Conservation (phyloP, 2,329 filamentous ascomycete genomes). For the Fonsecaea pedrosoi region DNA sequence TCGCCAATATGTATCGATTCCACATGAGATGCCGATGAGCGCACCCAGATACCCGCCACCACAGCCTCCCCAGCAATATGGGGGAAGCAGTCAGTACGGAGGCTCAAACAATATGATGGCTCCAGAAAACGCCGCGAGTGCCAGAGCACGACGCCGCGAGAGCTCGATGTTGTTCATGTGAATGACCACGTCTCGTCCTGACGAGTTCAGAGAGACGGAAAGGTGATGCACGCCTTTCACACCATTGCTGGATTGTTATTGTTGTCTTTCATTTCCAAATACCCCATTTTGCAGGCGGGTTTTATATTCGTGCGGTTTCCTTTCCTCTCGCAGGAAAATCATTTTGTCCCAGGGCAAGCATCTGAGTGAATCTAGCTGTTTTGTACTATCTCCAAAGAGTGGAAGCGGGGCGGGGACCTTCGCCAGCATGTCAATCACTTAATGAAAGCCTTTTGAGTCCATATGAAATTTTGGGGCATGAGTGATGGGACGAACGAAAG, state of each 20-base stretch:
- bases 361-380: conserved; percentile 20
- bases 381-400: conserved; percentile 18
- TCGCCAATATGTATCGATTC: conserved; percentile 42
- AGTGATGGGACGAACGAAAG: conserved; percentile 13
- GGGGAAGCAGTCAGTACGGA: conserved; percentile 39
- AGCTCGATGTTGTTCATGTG: conserved; percentile 50
- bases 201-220: background rate
- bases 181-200: conserved; percentile 5
- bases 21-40: conserved; percentile 37
- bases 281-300: conserved; percentile 28
- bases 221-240: background rate
- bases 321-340: conserved; percentile 12
- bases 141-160: conserved; percentile 56
- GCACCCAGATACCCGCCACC: conserved; percentile 34
- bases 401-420: conserved; percentile 12
- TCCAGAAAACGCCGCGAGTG: conserved; percentile 47
- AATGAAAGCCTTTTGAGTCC: conserved; percentile 20
- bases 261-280: conserved; percentile 21
- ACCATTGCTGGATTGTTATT: conserved; percentile 10
- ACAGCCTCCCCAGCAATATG: conserved; percentile 31
- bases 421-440: conserved; percentile 22
- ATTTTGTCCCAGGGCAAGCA: conserved; percentile 3
- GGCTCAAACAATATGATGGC: conserved; percentile 52
- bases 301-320: background rate
- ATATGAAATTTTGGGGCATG: conserved; percentile 14